Evolutionary conservation across 2,329 filamentous ascomycete species (phyloP).

Genomic region (Dactylellina parvicollis): DNA sequence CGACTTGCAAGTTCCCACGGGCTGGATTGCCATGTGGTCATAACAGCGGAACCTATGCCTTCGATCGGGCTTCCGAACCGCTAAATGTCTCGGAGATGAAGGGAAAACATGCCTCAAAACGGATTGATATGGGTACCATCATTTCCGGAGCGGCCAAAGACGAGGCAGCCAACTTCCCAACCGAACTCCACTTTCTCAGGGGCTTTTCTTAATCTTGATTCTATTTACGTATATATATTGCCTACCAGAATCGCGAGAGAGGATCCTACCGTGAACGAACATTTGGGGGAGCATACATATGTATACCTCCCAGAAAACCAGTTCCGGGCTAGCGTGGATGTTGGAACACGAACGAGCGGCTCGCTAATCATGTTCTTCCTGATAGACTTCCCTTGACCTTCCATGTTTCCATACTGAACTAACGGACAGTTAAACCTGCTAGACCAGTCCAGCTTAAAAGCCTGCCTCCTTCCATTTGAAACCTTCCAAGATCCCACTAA

Average conservation of each 20-base stretch:
- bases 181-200: constrained; percentile 37
- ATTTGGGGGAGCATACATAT: too few relatives aligned
- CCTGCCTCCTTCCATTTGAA: constrained; percentile 30
- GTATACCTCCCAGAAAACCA: too few relatives aligned
- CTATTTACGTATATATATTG: constrained; percentile 16
- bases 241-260: background rate
- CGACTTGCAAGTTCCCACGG: constrained; percentile 42
- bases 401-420: constrained; percentile 6
- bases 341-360: constrained; percentile 39
- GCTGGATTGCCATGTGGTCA: constrained; percentile 51
- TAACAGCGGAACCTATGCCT: constrained; percentile 44
- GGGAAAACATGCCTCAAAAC: constrained; percentile 34
- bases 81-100: constrained; percentile 50
- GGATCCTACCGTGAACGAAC: constrained; percentile 14
- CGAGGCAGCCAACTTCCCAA: constrained; percentile 14
- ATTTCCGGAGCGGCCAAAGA: constrained; percentile 39
- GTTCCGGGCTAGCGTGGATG: constrained; percentile 18
- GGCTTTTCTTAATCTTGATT: constrained; percentile 16
- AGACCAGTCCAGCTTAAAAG: constrained; percentile 9
- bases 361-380: constrained; percentile 47
- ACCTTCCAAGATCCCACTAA: background rate
- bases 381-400: constrained; percentile 19
- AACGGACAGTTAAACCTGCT: constrained; percentile 21
- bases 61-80: constrained; percentile 49
- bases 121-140: constrained; percentile 32